phyloP scores from a whole-genome alignment of 208 protist genomes.

The Leishmania tropica region DNA sequence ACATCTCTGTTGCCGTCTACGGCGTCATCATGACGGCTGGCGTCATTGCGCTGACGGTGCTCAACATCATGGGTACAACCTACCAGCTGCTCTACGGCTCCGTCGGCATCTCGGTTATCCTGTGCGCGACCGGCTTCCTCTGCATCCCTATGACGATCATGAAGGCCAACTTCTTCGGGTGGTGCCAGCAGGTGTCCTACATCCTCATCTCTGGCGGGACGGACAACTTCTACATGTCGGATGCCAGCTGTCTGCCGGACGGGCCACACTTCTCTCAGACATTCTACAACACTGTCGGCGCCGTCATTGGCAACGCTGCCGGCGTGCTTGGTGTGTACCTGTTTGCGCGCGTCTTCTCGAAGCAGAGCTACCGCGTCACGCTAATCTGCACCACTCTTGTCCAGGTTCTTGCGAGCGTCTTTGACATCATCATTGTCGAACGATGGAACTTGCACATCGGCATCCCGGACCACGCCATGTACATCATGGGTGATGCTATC shows the following conservation, averaged over 20 bases:
- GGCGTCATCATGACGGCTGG: slow-evolving; percentile 37
- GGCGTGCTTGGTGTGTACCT: slow-evolving; percentile 43
- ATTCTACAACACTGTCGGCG: slow-evolving; percentile 42
- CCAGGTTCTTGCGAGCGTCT: slow-evolving; percentile 46
- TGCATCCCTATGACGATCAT: slow-evolving; percentile 39
- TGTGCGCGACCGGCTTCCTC: slow-evolving; percentile 41
- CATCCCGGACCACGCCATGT: slow-evolving; percentile 47
- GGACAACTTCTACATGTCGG: slow-evolving; percentile 53
- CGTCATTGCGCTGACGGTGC: slow-evolving; percentile 36
- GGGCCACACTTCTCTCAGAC: slow-evolving; percentile 36
- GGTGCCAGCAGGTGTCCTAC: slow-evolving; percentile 39
- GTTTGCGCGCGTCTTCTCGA: slow-evolving; percentile 46
- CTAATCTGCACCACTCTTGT: slow-evolving; percentile 50
- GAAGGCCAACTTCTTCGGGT: slow-evolving; percentile 51
- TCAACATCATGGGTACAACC: slow-evolving; percentile 38
- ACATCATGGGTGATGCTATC: slow-evolving; percentile 31
- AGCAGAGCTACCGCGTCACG: slow-evolving; percentile 47
- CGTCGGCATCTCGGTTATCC: slow-evolving; percentile 32
- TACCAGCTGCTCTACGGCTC: slow-evolving; percentile 35
- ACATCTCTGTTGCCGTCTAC: slow-evolving; percentile 35
- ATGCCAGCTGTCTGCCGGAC: slow-evolving; percentile 35
- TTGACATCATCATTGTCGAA: slow-evolving; percentile 71
- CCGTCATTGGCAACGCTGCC: slow-evolving; percentile 40
- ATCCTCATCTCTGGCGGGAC: slow-evolving; percentile 49
- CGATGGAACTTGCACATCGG: slow-evolving; percentile 52